Evolutionary conservation across 768 basidiomycete genomes (phyloP), one percentile per base, ranked within the genome.

Genomic region (Mycena indigotica): DNA sequence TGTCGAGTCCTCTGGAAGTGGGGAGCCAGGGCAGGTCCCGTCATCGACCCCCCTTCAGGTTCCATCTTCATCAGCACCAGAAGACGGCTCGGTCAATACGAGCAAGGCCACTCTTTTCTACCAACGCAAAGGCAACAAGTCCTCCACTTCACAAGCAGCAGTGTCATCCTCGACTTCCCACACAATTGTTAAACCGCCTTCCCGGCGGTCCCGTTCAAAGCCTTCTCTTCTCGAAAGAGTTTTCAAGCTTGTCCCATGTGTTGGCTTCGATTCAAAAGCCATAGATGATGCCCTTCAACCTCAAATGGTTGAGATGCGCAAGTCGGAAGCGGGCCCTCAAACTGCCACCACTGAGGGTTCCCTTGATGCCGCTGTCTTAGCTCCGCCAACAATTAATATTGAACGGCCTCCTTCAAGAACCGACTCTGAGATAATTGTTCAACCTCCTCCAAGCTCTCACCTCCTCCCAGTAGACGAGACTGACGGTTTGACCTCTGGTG

Each of bases 401-500:
- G 60, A 66, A 38, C 65, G 65, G 16, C 70, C 70, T 5, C 70
- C 70, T 6, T 68, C 68, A 5, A 63, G 67, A 13, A 63, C 66
- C 13, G 68, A 70, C 53, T 69, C 70, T 0, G 70, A 71, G 23
- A 67, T 63, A 16, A 60, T 63, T 23, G 62, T 63, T 6, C 58
- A 35, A 38, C 62, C 62, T 40, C 62, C 62, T 16, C 61, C 50
- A 25, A 62, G 57, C 24, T 25, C 57, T 3, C 62, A 63, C 8
- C 65, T 83, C 4, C 67, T 83, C 4, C 84, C 91, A 5, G 75
- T 78, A 24, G 83, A 86, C 8, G 93, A 95, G 73, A 93, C 93
- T 5, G 93, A 87, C 59, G 93, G 91, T 15, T 78, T 97, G 62
- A 91, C 90, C 10, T 93, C 92, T n/a, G 89, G 93, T 28, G 91